A percentile compares a stretch with the other conserved stretches of the same genome.
phyloP scores from a whole-genome alignment of 371 early-diverging fungal species.

The Cokeromyces recurvatus region DNA sequence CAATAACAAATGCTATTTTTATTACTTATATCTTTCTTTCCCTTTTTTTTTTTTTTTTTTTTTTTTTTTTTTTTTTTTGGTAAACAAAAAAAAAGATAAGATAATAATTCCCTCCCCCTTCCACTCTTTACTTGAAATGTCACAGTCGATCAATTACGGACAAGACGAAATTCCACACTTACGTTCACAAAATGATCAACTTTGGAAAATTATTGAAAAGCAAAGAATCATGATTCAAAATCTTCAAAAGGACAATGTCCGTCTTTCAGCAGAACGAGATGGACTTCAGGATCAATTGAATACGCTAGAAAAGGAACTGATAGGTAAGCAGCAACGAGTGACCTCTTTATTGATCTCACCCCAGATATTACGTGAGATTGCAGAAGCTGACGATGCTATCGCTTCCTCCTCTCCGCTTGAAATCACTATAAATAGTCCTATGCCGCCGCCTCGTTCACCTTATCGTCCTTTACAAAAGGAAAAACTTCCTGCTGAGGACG shows the following conservation, averaged over 20 bases:
- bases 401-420: conserved; percentile 9
- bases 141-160: conserved; percentile 2
- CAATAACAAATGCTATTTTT: too few relatives aligned
- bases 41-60: too few relatives aligned
- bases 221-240: conserved; percentile 81
- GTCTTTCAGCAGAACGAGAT: conserved; percentile 52
- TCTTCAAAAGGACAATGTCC: conserved; percentile 53
- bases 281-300: conserved; percentile 38
- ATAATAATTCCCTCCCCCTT: too few relatives aligned
- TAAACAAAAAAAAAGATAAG: too few relatives aligned
- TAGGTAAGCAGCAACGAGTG: conserved; percentile 19
- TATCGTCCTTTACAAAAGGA: conserved; percentile 22
- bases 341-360: conserved; percentile 28
- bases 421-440: conserved; percentile 10
- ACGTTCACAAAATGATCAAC: conserved; percentile 73
- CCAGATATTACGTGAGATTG: conserved; percentile 22
- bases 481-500: too few relatives aligned
- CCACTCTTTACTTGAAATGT: too few relatives aligned
- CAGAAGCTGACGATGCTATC: conserved; percentile 20
- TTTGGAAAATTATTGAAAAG: conserved; percentile 89
- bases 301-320: conserved; percentile 23
- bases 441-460: conserved; percentile 30
- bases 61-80: too few relatives aligned
- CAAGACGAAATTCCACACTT: conserved; percentile 26
- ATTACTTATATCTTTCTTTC: too few relatives aligned